These are phyloP conservation scores for Fusarium pseudonygamai DNA, from an alignment of 2,329 filamentous ascomycete genomes.

Conservation along the genomic window DNA sequence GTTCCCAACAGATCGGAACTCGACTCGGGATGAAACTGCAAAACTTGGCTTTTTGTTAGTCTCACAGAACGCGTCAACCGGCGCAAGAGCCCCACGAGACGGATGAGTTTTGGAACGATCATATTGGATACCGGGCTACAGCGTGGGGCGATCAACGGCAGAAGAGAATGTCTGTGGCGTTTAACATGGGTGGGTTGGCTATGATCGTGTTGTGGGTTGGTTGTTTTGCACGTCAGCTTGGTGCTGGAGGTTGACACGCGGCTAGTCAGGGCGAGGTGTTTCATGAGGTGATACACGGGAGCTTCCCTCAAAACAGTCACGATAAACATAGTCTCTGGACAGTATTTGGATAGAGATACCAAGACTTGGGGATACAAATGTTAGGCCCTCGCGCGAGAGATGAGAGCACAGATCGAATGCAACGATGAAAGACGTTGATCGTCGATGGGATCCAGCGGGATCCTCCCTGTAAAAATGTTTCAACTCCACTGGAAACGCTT, in stretches of 20 bases:
- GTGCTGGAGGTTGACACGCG: slow-evolving; percentile 26
- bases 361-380: fast-evolving
- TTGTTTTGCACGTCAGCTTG: slow-evolving; percentile 18
- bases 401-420: background rate
- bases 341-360: fast-evolving
- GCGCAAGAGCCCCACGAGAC: background rate
- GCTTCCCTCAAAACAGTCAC: background rate
- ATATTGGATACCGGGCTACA: slow-evolving; percentile 4
- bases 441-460: background rate
- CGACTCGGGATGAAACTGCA: background rate
- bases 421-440: background rate
- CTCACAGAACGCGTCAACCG: slow-evolving; percentile 15
- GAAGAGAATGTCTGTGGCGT: slow-evolving; percentile 14
- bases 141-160: slow-evolving; percentile 14
- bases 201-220: slow-evolving; percentile 27
- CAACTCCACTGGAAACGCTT: slow-evolving; percentile 10
- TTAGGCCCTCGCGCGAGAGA: fast-evolving
- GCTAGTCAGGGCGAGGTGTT: background rate
- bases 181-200: slow-evolving; percentile 2
- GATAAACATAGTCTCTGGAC: fast-evolving
- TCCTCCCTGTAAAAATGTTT: slow-evolving; percentile 13
- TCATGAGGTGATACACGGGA: background rate
- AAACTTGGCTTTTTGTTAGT: background rate
- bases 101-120: background rate
- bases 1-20: background rate